Base-by-base conservation (phyloP, 2,329 filamentous ascomycete species). In the Penicillium sp. region DNA sequence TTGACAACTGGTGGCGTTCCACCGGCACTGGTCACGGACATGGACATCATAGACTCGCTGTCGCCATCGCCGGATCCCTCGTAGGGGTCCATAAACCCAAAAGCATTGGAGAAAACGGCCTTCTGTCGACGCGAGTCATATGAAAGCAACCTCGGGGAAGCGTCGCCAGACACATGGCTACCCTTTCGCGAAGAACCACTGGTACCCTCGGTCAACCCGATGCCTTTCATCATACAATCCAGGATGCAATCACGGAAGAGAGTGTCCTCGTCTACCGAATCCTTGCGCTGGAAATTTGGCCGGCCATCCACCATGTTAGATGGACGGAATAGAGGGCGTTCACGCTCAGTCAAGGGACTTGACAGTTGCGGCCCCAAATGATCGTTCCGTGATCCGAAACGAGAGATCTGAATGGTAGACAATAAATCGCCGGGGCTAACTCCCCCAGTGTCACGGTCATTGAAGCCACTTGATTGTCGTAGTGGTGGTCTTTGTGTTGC, bases 181-280 rank as follows among this genome's bases (percentile, higher is more conserved):
- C 55, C 73, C 56, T 86, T 86, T 39, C 80, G 78, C 0, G 85
- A 74, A 0, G 78, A 76, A 47, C 84, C 80, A 28, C 82, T 82
- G 3, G 77, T 79, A 26, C 83, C 81, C 16, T 64, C 60, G 1
- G 84, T 86, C 46, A 98, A 72, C 0, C 93, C 93, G 50, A 98
- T 86, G 0, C 89, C 86, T 63, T 91, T 96, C 69, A 95, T 91
- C 73, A 98, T 95, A 64, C 93, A 97, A 57, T 95, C 89, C 18
- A 97, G 72, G 13, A 98, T 89, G 0, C 89, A 94, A 48, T 89
- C 84, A 32, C 94, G 79, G 67, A 98, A 97, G 6, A 95, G 69
- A 38, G 85, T 81, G 59, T 96, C 91, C 63, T 97, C 93, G 55
- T 95, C 88, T 6, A 89, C 72, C 0, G 87, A 86, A 46, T 96